Percentiles rank a stretch among this genome's conserved stretches.
phyloP scores from a whole-genome alignment of 805 yeast species.

The Zygosaccharomyces gambellarensis region DNA sequence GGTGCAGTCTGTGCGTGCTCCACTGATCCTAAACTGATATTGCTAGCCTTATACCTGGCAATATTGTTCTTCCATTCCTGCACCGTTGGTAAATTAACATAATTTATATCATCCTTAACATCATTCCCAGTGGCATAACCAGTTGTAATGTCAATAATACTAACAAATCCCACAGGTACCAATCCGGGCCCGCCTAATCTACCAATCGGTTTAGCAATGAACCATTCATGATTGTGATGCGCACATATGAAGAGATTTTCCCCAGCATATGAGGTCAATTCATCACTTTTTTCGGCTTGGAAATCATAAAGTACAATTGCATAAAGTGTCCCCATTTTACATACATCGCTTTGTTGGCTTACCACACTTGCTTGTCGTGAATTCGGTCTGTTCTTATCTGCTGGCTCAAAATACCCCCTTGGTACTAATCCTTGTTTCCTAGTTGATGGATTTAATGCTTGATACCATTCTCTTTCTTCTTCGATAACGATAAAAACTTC shows the following conservation, averaged over 20 bases:
- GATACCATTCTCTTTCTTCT: conserved; percentile 70
- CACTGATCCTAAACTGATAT: conserved; percentile 64
- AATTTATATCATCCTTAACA: conserved; percentile 52
- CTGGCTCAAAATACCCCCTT: conserved; percentile 71
- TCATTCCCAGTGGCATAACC: conserved; percentile 54
- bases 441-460: conserved; percentile 82
- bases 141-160: conserved; percentile 71
- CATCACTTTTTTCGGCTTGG: conserved; percentile 72
- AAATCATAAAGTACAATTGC: conserved; percentile 86
- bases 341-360: conserved; percentile 14
- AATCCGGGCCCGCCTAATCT: conserved; percentile 96
- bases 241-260: conserved; percentile 93
- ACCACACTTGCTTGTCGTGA: conserved; percentile 15
- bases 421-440: conserved; percentile 84
- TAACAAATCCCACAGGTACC: conserved; percentile 87
- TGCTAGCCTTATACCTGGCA: conserved; percentile 87
- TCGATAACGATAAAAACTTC: conserved; percentile 83
- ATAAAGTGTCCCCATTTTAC: conserved; percentile 49
- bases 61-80: conserved; percentile 93
- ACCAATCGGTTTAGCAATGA: conserved; percentile 93
- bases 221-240: conserved; percentile 95
- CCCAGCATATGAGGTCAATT: conserved; percentile 75
- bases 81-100: conserved; percentile 79
- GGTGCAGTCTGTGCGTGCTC: conserved; percentile 32
- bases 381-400: conserved; percentile 52